These are phyloP conservation scores for Quercus wislizeni DNA, from an alignment of 306 rosid species.

Conservation along the genomic window DNA sequence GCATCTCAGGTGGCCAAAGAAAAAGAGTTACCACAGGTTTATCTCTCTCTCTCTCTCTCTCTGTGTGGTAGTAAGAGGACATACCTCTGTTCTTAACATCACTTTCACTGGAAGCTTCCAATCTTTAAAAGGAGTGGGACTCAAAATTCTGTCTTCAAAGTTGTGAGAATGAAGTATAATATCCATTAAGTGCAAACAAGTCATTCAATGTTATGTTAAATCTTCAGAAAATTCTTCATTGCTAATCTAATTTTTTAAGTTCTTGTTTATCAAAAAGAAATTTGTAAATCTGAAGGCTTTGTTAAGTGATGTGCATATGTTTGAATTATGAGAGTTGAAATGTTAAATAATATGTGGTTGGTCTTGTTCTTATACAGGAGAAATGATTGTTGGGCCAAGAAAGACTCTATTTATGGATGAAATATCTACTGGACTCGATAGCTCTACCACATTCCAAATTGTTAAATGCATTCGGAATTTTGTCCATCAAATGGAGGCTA, in stretches of 20 bases:
- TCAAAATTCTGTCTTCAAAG: neutral
- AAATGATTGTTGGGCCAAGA: slow-evolving; percentile 92
- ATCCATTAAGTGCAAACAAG: neutral
- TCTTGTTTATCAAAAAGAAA: neutral
- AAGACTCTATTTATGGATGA: slow-evolving; percentile 87
- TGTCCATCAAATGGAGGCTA: slow-evolving; percentile 85
- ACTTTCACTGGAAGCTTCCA: neutral
- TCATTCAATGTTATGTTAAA: neutral
- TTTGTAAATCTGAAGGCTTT: slow-evolving; percentile 1
- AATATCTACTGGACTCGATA: slow-evolving; percentile 92
- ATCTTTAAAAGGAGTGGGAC: neutral
- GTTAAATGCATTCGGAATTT: slow-evolving; percentile 74
- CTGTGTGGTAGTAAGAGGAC: neutral
- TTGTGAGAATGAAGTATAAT: neutral
- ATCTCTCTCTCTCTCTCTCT: neutral
- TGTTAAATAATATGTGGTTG: slow-evolving; percentile 12
- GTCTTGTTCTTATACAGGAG: slow-evolving; percentile 41
- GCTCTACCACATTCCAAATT: slow-evolving; percentile 82
- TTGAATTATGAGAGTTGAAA: slow-evolving; percentile 16
- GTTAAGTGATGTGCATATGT: neutral
- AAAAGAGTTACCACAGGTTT: slow-evolving; percentile 92
- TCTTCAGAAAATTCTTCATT: neutral
- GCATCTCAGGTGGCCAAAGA: slow-evolving; percentile 90
- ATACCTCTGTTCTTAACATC: neutral
- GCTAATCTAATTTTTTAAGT: neutral